These are phyloP conservation scores for Botrytis medusae DNA, from an alignment of 2,329 filamentous ascomycete species.

Conservation along the genomic window DNA sequence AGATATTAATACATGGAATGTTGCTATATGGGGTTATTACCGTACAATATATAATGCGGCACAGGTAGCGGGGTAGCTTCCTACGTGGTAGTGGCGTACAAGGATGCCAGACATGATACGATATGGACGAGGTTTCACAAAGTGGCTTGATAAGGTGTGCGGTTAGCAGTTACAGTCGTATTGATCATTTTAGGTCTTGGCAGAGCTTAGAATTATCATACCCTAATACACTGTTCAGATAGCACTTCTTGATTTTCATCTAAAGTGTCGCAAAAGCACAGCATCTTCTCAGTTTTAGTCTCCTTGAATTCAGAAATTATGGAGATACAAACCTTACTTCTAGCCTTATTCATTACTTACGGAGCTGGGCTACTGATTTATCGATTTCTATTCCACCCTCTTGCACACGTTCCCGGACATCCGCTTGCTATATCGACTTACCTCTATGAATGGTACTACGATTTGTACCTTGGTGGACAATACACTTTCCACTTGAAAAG, in stretches of 20 bases:
- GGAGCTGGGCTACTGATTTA: neutral
- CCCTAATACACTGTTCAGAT: neutral
- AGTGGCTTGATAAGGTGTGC: neutral
- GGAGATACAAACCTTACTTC: neutral
- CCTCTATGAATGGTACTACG: conserved; percentile 41
- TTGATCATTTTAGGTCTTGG: too few species aligned
- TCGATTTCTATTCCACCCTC: conserved; percentile 12
- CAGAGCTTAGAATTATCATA: too few species aligned
- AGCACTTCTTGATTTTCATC: neutral
- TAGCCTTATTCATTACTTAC: neutral
- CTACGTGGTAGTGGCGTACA: neutral
- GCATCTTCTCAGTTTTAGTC: neutral
- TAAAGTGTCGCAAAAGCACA: neutral
- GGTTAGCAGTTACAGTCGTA: neutral
- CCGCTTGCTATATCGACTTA: neutral
- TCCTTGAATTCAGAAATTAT: neutral
- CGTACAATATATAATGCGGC: neutral
- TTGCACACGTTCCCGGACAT: neutral
- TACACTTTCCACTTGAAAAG: conserved; percentile 46
- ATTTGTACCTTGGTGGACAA: conserved; percentile 44
- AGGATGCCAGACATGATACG: neutral
- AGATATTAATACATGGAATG: too few species aligned
- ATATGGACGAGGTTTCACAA: neutral
- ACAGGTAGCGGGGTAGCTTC: neutral
- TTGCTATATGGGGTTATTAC: too few species aligned